Conservation (phyloP, 805 yeast genomes). For the Saccharomycopsis amapae region DNA sequence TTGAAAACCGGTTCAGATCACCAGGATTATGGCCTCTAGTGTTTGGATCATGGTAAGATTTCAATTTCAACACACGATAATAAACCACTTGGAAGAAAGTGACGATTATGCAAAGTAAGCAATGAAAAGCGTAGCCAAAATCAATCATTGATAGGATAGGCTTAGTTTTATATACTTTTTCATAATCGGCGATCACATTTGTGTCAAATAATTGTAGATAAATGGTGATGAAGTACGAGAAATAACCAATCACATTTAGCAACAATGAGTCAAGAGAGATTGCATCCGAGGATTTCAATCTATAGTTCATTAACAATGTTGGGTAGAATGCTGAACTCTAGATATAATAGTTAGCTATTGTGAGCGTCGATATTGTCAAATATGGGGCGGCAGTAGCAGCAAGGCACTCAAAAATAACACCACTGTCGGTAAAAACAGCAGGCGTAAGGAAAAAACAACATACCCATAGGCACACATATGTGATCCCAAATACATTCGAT, state of each 20-base stretch:
- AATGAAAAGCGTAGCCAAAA: slow-evolving; percentile 18
- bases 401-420: too few relatives aligned
- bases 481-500: slow-evolving; percentile 15
- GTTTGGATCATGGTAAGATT: slow-evolving; percentile 4
- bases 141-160: slow-evolving; percentile 21
- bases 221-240: slow-evolving; percentile 20
- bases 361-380: too few relatives aligned
- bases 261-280: slow-evolving; percentile 19
- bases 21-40: not conserved
- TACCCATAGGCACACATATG: slow-evolving; percentile 17
- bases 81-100: slow-evolving; percentile 19
- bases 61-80: slow-evolving; percentile 17
- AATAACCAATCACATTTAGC: slow-evolving; percentile 17
- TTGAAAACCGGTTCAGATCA: too few relatives aligned
- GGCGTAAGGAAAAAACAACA: not conserved
- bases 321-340: slow-evolving; percentile 22
- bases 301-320: slow-evolving; percentile 17
- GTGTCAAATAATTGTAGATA: slow-evolving; percentile 16
- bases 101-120: slow-evolving; percentile 12
- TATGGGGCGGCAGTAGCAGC: too few relatives aligned
- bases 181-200: slow-evolving; percentile 17
- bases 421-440: not conserved
- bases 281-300: slow-evolving; percentile 18
- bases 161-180: slow-evolving; percentile 16
- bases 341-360: not conserved